A percentile compares a stretch with the other conserved stretches of the same genome.
Conservation (phyloP, 306 rosid species). For the Acacia melanoxylon region DNA sequence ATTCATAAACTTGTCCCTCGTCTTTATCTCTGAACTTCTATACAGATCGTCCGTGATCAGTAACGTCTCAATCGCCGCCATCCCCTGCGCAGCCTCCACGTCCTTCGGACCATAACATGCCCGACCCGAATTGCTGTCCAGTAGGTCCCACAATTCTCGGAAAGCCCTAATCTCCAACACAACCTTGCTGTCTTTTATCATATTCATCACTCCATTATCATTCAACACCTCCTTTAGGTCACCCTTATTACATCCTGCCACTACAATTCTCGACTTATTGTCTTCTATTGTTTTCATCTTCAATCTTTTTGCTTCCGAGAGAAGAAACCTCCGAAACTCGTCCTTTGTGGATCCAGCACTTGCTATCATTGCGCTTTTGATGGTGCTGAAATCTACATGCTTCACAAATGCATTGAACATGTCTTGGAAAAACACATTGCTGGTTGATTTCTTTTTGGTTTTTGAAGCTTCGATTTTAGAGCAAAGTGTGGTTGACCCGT, state of each 20-base stretch:
- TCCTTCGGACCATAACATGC: slow-evolving; percentile 37
- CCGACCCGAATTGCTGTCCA: slow-evolving; percentile 32
- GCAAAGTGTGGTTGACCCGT: slow-evolving; percentile 18
- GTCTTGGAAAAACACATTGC: slow-evolving; percentile 17
- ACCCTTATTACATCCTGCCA: neutral
- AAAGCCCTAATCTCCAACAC: slow-evolving; percentile 32
- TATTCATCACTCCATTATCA: slow-evolving; percentile 32
- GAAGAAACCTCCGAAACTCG: slow-evolving; percentile 29
- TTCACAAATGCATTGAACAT: slow-evolving; percentile 24
- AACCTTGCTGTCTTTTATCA: slow-evolving; percentile 29
- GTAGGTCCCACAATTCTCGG: slow-evolving; percentile 36
- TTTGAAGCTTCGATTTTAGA: slow-evolving; percentile 25
- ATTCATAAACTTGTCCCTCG: neutral
- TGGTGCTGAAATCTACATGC: slow-evolving; percentile 29
- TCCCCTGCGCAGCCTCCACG: slow-evolving; percentile 42
- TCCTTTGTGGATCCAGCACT: slow-evolving; percentile 17
- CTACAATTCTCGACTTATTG: slow-evolving; percentile 26
- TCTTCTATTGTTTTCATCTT: slow-evolving; percentile 35
- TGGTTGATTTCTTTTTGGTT: neutral
- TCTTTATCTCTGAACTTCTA: slow-evolving; percentile 30
- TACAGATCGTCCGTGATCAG: slow-evolving; percentile 40
- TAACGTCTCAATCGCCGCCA: slow-evolving; percentile 47
- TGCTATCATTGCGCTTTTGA: slow-evolving; percentile 31
- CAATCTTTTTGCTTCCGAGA: slow-evolving; percentile 36
- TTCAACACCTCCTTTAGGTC: slow-evolving; percentile 30